Percentiles rank a stretch among this genome's conserved stretches.
Conservation (phyloP, 345 rosid genomes). For the Pelargonium nanum region DNA sequence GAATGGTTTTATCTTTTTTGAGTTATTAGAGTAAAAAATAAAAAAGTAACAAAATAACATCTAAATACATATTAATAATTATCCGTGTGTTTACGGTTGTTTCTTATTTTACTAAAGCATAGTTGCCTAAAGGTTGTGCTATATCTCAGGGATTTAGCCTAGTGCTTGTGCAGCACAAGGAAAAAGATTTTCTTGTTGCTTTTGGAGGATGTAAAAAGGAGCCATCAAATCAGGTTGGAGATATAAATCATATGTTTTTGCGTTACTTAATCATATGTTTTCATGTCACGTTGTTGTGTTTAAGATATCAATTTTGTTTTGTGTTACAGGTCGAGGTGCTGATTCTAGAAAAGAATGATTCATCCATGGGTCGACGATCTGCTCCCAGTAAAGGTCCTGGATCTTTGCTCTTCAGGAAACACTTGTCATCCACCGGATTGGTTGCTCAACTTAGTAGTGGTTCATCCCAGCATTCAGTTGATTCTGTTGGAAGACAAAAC, state of each 20-base stretch:
- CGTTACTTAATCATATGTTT: background rate
- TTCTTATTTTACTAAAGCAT: background rate
- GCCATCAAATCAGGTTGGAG: conserved; percentile 80
- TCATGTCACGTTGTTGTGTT: background rate
- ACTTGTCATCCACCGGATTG: conserved; percentile 38
- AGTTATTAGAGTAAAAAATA: too few species aligned
- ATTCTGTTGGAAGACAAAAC: conserved; percentile 52
- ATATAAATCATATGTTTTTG: conserved; percentile 7
- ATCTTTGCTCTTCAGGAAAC: conserved; percentile 40
- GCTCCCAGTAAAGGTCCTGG: conserved; percentile 41
- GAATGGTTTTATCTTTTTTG: too few species aligned
- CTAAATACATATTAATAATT: too few species aligned
- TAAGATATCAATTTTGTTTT: background rate
- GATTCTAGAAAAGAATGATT: conserved; percentile 61
- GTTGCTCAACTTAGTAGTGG: conserved; percentile 40
- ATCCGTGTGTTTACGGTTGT: too few species aligned
- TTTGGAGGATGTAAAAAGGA: conserved; percentile 86
- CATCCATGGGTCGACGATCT: conserved; percentile 35
- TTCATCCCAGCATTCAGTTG: conserved; percentile 51
- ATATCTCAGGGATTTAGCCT: conserved; percentile 74
- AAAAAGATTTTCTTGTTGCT: conserved; percentile 84
- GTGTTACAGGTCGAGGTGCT: conserved; percentile 59
- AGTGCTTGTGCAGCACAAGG: conserved; percentile 80
- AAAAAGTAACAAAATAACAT: too few species aligned
- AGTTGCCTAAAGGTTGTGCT: conserved; percentile 4